Conservation (phyloP, 257 asterid genomes). For the Haberlea rhodopensis region DNA sequence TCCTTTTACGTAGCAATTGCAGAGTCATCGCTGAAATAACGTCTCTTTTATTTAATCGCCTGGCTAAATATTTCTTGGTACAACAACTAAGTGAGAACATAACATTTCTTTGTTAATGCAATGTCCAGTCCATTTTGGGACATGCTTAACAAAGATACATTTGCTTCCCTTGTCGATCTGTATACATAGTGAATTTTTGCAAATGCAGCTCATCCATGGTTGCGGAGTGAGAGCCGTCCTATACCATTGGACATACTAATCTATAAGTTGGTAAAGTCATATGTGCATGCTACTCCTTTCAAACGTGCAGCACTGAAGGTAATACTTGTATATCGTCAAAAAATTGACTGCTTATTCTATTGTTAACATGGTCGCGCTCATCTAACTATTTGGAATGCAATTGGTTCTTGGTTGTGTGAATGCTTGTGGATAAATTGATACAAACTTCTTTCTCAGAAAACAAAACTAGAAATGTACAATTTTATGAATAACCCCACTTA, state of each 20-base stretch:
- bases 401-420: neutral
- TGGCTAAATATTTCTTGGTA: neutral
- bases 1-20: no score
- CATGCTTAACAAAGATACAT: neutral
- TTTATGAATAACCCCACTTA: neutral
- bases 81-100: neutral
- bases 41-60: neutral
- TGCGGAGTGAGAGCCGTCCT: conserved; percentile 79
- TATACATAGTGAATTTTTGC: conserved; percentile 22
- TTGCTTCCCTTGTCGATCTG: neutral
- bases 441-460: neutral
- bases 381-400: conserved; percentile 4
- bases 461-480: neutral
- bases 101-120: neutral
- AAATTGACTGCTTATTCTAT: neutral
- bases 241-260: conserved; percentile 86
- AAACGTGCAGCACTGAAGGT: conserved; percentile 97
- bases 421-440: neutral
- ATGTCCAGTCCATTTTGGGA: neutral
- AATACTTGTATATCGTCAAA: neutral
- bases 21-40: neutral
- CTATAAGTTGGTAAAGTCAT: conserved; percentile 76
- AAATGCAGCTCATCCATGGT: conserved; percentile 91
- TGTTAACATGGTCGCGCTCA: neutral
- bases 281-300: conserved; percentile 85